Percentiles rank a stretch among this genome's conserved stretches.
phyloP scores from a whole-genome alignment of 164 flowering plant genomes.

The Nymphaea thermarum region DNA sequence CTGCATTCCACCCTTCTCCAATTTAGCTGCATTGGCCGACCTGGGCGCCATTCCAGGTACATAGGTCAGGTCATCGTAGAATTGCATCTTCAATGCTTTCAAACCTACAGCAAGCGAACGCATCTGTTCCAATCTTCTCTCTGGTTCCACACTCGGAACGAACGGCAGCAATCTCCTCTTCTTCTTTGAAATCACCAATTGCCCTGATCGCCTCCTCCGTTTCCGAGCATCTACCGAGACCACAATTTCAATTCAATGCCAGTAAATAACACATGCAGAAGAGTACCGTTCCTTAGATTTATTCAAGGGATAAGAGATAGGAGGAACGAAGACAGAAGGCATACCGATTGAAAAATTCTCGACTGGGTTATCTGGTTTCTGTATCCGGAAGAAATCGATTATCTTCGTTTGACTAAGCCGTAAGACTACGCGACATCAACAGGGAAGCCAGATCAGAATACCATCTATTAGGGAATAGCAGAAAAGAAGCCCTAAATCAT shows the following conservation, averaged over 20 bases:
- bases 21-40: conserved; percentile 45
- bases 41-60: conserved; percentile 48
- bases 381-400: conserved; percentile 47
- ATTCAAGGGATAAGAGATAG: not conserved
- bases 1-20: conserved; percentile 76
- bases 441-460: too few species aligned
- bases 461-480: not conserved
- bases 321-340: not conserved
- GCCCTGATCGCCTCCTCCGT: conserved; percentile 32
- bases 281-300: too few species aligned
- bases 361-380: conserved; percentile 12
- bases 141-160: conserved; percentile 41
- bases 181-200: conserved; percentile 30
- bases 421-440: conserved; percentile 20
- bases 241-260: not conserved
- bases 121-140: conserved; percentile 45
- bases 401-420: conserved; percentile 44
- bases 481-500: not conserved
- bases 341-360: not conserved
- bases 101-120: conserved; percentile 60
- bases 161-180: conserved; percentile 49
- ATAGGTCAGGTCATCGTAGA: conserved; percentile 49
- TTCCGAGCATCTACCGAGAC: conserved; percentile 30
- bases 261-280: not conserved
- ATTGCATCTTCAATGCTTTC: conserved; percentile 34